Conservation (phyloP, 805 yeast genomes). For the Cyberlindnera saturnus region DNA sequence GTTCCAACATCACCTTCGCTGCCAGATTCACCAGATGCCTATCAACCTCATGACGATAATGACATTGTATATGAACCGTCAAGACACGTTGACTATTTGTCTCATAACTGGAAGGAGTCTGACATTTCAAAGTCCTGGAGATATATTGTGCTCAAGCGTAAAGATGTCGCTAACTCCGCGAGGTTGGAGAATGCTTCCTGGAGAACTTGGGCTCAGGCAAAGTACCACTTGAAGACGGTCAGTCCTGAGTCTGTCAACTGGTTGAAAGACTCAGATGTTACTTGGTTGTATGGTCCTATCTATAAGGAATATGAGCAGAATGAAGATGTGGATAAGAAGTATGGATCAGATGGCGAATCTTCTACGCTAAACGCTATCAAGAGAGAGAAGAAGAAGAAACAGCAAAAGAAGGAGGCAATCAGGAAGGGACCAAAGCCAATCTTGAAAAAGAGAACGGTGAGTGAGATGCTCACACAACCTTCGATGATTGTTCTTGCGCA, state of each 20-base stretch:
- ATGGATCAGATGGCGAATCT: slow-evolving; percentile 35
- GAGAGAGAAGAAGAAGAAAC: slow-evolving; percentile 16
- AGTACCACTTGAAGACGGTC: slow-evolving; percentile 70
- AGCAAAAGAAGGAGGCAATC: slow-evolving; percentile 8
- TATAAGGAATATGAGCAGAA: slow-evolving; percentile 16
- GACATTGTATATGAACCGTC: slow-evolving; percentile 77
- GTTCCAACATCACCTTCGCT: slow-evolving; percentile 35
- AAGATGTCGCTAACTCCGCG: slow-evolving; percentile 78
- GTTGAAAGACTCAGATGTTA: slow-evolving; percentile 95
- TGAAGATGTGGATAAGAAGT: slow-evolving; percentile 24
- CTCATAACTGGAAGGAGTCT: slow-evolving; percentile 92
- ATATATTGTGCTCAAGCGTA: slow-evolving; percentile 75
- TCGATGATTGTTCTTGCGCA: slow-evolving; percentile 24
- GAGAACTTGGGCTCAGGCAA: slow-evolving; percentile 97
- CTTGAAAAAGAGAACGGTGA: slow-evolving; percentile 77
- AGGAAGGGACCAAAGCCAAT: slow-evolving; percentile 64
- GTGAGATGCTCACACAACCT: slow-evolving; percentile 70
- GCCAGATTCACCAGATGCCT: slow-evolving; percentile 22
- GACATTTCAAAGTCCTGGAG: slow-evolving; percentile 96
- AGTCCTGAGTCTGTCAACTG: slow-evolving; percentile 91
- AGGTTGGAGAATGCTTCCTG: slow-evolving; percentile 87
- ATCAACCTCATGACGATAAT: slow-evolving; percentile 65
- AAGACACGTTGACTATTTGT: slow-evolving; percentile 88
- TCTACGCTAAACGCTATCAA: slow-evolving; percentile 20
- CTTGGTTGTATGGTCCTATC: slow-evolving; percentile 94